Evolutionary conservation across 345 rosid genomes (phyloP), one percentile per base, ranked within the genome.

Genomic region (Litchi chinensis): DNA sequence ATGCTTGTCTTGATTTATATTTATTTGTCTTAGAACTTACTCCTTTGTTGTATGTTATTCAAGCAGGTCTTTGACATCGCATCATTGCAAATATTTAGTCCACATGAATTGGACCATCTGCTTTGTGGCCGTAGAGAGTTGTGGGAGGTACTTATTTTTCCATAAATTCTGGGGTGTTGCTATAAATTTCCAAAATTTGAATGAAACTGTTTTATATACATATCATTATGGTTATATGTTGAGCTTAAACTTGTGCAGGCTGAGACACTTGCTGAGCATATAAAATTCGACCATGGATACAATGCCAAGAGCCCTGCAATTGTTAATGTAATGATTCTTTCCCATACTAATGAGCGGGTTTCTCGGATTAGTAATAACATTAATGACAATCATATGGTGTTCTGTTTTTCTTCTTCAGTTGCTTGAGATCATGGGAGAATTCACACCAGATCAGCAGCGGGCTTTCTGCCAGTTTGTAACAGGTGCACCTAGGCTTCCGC

Each of bases 401-500:
- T 56, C 37, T 73, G 73, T 56, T 19, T 77, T 24, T 78, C 40
- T n/a, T 78, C 22, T 28, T 19, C 83, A 97, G 99, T 89, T 97
- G 28, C 89, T 97, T 73, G 98, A 97, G 91, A 94, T 97, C 32
- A 94, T 97, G 99, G 99, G 97, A 77, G 98, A 92, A 81, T 86
- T 97, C 78, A 87, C 98, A 79, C 97, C 98, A 67, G 98, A 97
- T 87, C 95, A 92, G 81, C 98, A 97, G 87, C 91, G 93, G 75
- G 90, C 99, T 44, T 97, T 97, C 90, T 97, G 99, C 86, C 98
- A 93, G 69, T 97, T 94, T 83, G 98, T 97, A 50, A 97, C 99
- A 16, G 99, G 99, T 76, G 99, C 98, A 71, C 98, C 98, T n/a
- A 87, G 98, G 83, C 93, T 97, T 82, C 99, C 98, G 63, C 98